These are phyloP conservation scores for Colletotrichum sp. DNA, from an alignment of 2,329 filamentous ascomycete species.

Conservation along the genomic window DNA sequence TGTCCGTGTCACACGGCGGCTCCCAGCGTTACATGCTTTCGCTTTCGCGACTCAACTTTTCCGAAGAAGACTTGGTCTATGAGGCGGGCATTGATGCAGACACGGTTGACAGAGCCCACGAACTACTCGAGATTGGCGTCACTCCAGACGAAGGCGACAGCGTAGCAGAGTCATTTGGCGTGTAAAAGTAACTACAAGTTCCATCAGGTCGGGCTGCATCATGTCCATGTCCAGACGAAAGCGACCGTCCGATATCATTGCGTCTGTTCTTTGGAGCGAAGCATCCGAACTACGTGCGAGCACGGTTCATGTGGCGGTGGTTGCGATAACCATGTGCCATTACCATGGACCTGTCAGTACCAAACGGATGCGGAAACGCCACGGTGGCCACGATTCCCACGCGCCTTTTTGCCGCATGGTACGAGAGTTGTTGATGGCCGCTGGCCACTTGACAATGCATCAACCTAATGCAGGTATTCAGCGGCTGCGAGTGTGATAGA, in stretches of 20 bases:
- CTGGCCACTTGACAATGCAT: not conserved
- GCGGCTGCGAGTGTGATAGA: not conserved
- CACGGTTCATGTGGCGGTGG: not conserved
- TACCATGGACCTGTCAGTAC: not conserved
- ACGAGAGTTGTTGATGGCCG: not conserved
- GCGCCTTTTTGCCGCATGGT: not conserved
- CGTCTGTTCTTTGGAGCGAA: not conserved
- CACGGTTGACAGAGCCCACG: slow-evolving; percentile 80
- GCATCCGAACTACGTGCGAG: not conserved
- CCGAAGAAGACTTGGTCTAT: slow-evolving; percentile 76
- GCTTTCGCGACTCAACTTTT: slow-evolving; percentile 84
- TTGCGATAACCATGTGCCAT: not conserved
- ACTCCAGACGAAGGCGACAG: slow-evolving; percentile 72
- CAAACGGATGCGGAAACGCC: slow-evolving; percentile 4
- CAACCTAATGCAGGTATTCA: not conserved
- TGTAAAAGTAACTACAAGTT: slow-evolving; percentile 23
- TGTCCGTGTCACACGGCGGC: slow-evolving; percentile 72
- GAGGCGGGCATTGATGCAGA: slow-evolving; percentile 80
- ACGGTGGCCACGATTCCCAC: not conserved
- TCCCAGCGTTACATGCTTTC: slow-evolving; percentile 83
- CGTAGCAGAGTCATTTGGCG: slow-evolving; percentile 45
- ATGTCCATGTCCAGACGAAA: not conserved
- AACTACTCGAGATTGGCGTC: slow-evolving; percentile 79
- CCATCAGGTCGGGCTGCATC: not conserved
- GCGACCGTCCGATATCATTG: not conserved